These are phyloP conservation scores for Starmerella potacharoeniae DNA, from an alignment of 805 yeast species.

Conservation along the genomic window DNA sequence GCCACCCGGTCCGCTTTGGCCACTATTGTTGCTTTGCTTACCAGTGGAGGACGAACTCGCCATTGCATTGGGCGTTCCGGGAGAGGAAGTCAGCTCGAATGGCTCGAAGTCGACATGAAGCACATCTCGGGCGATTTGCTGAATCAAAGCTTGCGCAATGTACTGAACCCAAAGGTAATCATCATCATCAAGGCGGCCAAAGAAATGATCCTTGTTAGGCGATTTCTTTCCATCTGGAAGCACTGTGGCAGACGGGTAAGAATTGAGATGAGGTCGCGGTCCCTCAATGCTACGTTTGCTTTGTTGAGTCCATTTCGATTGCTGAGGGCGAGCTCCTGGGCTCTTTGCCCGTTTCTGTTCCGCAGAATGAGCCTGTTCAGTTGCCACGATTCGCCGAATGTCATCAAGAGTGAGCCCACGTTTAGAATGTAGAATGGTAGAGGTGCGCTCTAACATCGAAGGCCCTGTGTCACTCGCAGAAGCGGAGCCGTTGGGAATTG, in stretches of 20 bases:
- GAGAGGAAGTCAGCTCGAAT: neutral
- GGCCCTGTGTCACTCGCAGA: conserved; percentile 1
- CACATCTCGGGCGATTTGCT: conserved; percentile 7
- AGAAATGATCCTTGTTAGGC: conserved; percentile 17
- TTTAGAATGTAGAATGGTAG: conserved; percentile 64
- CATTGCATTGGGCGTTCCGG: neutral
- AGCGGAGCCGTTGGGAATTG: neutral
- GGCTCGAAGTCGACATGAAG: conserved; percentile 19
- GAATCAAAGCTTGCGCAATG: conserved; percentile 39
- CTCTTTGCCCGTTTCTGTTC: conserved; percentile 3
- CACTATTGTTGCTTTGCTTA: neutral
- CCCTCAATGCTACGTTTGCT: neutral
- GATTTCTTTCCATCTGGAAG: neutral
- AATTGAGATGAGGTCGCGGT: neutral
- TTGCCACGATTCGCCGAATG: conserved; percentile 92
- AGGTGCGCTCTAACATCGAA: conserved; percentile 44
- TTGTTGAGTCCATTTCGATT: neutral
- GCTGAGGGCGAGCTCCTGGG: neutral
- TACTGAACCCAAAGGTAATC: conserved; percentile 53
- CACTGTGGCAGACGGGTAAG: neutral
- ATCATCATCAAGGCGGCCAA: conserved; percentile 35
- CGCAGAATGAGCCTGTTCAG: conserved; percentile 60
- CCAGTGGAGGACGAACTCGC: neutral
- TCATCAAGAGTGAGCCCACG: conserved; percentile 87
- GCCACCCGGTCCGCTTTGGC: conserved; percentile 22